phyloP scores from a whole-genome alignment of 2,329 filamentous ascomycete genomes.

The Botrytis porri region DNA sequence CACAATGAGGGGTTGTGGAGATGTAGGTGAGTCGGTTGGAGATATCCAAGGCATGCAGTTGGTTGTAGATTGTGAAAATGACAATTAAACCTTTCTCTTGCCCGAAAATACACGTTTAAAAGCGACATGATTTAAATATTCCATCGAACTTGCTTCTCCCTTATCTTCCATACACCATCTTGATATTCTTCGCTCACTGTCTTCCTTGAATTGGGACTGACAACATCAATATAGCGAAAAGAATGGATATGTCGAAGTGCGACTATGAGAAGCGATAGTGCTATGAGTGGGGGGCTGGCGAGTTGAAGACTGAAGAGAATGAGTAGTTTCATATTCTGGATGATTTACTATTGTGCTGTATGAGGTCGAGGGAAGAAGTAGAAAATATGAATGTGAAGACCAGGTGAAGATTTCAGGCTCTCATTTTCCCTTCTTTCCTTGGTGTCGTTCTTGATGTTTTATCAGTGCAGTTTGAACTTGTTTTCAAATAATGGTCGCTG shows the following conservation, averaged over 20 bases:
- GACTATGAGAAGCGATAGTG: neutral
- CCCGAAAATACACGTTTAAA: neutral
- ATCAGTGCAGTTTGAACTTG: neutral
- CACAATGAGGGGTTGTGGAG: neutral
- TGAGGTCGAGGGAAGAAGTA: neutral
- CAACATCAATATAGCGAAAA: neutral
- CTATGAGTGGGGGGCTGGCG: neutral
- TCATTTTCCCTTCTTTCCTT: too few species aligned
- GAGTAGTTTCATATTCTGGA: neutral
- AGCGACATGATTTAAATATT: neutral
- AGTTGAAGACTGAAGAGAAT: neutral
- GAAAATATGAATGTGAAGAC: neutral
- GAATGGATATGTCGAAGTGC: neutral
- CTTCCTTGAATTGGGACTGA: neutral
- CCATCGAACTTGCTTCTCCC: neutral
- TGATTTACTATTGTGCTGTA: neutral
- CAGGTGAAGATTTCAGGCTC: neutral
- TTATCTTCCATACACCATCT: neutral
- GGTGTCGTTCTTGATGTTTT: too few species aligned
- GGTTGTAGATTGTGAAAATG: too few species aligned
- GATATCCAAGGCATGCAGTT: neutral
- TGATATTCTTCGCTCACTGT: neutral
- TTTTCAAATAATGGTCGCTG: neutral
- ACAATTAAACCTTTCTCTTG: too few species aligned
- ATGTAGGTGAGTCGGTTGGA: neutral